Percentiles rank a stretch among this genome's conserved stretches.
phyloP scores from a whole-genome alignment of 306 rosid genomes.

The Geum urbanum region DNA sequence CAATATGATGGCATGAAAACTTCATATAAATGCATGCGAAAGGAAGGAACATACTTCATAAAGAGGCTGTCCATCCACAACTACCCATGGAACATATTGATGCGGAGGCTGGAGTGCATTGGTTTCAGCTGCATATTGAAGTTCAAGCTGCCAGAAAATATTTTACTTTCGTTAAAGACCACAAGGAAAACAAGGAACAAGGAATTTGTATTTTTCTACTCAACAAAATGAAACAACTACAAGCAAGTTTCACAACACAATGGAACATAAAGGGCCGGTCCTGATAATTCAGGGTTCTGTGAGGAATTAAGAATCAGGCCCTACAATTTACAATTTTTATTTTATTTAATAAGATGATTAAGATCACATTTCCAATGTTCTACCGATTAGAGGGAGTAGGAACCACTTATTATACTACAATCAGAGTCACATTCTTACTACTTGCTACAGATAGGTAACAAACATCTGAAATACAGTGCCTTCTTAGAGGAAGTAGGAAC shows the following conservation, averaged over 20 bases:
- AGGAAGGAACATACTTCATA: slow-evolving; percentile 55
- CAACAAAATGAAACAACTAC: background rate
- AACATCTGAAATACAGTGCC: background rate
- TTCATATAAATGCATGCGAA: background rate
- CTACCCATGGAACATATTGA: slow-evolving; percentile 82
- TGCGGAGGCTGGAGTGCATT: slow-evolving; percentile 75
- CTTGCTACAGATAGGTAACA: background rate
- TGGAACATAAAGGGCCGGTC: too few species aligned
- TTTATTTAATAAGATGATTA: too few species aligned
- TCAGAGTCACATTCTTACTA: background rate
- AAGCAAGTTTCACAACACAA: background rate
- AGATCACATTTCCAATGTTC: background rate
- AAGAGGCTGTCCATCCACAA: slow-evolving; percentile 79
- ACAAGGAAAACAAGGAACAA: background rate
- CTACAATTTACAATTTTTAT: too few species aligned
- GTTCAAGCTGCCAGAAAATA: slow-evolving; percentile 61
- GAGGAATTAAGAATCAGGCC: too few species aligned
- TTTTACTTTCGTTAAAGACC: background rate
- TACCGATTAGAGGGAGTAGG: background rate
- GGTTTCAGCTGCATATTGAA: slow-evolving; percentile 65
- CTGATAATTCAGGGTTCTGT: too few species aligned
- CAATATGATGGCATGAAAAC: background rate
- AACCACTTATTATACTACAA: background rate
- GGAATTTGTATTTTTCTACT: background rate
- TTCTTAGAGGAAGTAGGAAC: too few species aligned